Evolutionary conservation across 2,329 filamentous ascomycete species (phyloP), one percentile per base, ranked within the genome.

Genomic region (Penicillium italicum): DNA sequence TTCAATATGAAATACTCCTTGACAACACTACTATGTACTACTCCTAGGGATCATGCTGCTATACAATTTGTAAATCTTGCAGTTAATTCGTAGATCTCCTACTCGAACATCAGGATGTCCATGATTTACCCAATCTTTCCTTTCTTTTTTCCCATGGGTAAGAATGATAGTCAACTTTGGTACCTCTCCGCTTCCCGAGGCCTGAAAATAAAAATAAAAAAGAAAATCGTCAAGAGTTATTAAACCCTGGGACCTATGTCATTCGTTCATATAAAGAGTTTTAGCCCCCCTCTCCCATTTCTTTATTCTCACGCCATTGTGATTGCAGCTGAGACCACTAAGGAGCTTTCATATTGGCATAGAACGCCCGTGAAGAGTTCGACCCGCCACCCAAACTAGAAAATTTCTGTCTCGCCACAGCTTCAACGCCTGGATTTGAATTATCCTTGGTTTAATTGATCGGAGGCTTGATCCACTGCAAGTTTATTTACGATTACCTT

Each of bases 291-390:
- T 24, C n/a, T 42, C 40, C 14, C 22, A n/a, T 34, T 51, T 43
- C 38, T 33, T 47, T 33, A 31, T 37, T 62, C 62, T 62, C 53
- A 58, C 63, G 60, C 63, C 60, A 65, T 65, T 54, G 48, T 41
- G 20, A 37, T 37, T 51, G 8, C 22, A 20, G 51, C 40, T 64
- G 57, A 59, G 43, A 40, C 53, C 62, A 64, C 56, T 50, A 43
- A 24, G 50, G 44, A n/a, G 30, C 50, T 41, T 49, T 61, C 52
- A 50, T 28, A 64, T 65, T 65, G 40, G 38, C 22, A 28, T 14
- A 18, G 28, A 4, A 30, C 44, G 4, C 18, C 33, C 33, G 36
- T 20, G 31, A 48, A 53, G 10, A 22, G 12, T 22, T 42, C 12
- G 53, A 52, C 30, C 53, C 53, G 48, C 53, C 41, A 53, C 9